phyloP scores from a whole-genome alignment of 257 asterid species.

The Nicotiana obtusifolia region DNA sequence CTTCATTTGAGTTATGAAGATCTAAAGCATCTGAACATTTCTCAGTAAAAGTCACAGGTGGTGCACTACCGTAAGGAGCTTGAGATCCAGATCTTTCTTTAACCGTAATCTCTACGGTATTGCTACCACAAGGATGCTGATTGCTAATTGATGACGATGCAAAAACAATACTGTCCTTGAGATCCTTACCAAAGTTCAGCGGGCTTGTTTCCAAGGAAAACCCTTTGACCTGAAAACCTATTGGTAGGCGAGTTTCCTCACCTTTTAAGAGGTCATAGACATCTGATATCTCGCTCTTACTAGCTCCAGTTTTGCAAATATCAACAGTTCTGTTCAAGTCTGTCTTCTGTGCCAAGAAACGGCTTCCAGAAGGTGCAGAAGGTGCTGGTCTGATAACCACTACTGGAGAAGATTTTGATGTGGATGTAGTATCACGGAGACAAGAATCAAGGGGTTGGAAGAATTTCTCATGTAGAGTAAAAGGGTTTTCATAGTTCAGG shows the following conservation, averaged over 20 bases:
- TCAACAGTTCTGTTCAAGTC: constrained; percentile 27
- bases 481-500: constrained; percentile 24
- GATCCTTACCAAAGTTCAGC: constrained; percentile 29
- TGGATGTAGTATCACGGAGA: constrained; percentile 34
- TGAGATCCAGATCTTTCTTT: constrained; percentile 34
- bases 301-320: constrained; percentile 25
- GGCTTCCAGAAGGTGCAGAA: constrained; percentile 32
- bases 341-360: constrained; percentile 16
- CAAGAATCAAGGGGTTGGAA: constrained; percentile 27
- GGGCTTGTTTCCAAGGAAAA: constrained; percentile 27
- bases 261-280: constrained; percentile 21
- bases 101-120: constrained; percentile 14
- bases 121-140: constrained; percentile 19
- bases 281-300: constrained; percentile 24
- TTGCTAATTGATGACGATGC: neutral
- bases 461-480: constrained; percentile 30
- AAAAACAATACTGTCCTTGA: constrained; percentile 12
- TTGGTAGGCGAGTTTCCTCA: constrained; percentile 28
- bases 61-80: constrained; percentile 29
- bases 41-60: constrained; percentile 32
- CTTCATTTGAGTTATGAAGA: constrained; percentile 55
- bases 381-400: constrained; percentile 76
- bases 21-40: constrained; percentile 54
- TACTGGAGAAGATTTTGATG: constrained; percentile 48
- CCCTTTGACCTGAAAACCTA: constrained; percentile 27